Evolutionary conservation across 768 basidiomycete genomes (phyloP).

Genomic region (Suillus americanus): DNA sequence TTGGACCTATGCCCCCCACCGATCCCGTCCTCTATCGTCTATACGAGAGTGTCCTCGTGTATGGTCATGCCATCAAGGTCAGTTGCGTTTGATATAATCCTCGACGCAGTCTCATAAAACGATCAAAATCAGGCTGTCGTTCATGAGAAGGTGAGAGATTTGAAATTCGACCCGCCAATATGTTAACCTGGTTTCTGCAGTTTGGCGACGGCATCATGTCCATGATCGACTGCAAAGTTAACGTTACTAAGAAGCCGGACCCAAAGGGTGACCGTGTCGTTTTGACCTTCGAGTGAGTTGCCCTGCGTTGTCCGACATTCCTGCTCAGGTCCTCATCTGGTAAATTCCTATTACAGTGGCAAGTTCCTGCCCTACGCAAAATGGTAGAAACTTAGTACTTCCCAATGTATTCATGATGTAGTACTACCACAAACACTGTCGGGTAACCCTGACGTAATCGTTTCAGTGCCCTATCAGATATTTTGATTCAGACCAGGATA

Average conservation of each 20-base stretch:
- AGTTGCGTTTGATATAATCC: conserved; percentile 10
- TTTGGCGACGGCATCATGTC: conserved; percentile 90
- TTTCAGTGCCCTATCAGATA: conserved; percentile 4
- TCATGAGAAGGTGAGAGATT: conserved; percentile 61
- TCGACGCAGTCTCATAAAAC: background rate
- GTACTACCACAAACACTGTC: background rate
- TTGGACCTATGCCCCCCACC: conserved; percentile 69
- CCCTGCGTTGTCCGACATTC: background rate
- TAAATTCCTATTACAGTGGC: conserved; percentile 44
- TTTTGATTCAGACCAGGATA: conserved; percentile 17
- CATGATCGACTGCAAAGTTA: conserved; percentile 81
- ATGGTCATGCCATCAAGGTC: conserved; percentile 80
- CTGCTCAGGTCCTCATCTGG: conserved; percentile 7
- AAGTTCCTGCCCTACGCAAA: conserved; percentile 75
- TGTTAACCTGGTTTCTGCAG: conserved; percentile 31
- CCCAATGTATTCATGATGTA: conserved; percentile 5
- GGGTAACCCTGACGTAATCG: conserved; percentile 6
- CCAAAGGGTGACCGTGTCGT: conserved; percentile 80
- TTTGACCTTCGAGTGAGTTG: conserved; percentile 74
- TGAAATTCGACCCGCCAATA: background rate
- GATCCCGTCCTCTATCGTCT: conserved; percentile 83
- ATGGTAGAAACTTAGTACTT: conserved; percentile 45
- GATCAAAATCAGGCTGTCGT: conserved; percentile 53
- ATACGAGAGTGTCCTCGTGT: conserved; percentile 78
- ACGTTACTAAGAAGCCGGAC: conserved; percentile 65